Conservation (phyloP, 306 rosid species). For the Trichosanthes truncata region DNA sequence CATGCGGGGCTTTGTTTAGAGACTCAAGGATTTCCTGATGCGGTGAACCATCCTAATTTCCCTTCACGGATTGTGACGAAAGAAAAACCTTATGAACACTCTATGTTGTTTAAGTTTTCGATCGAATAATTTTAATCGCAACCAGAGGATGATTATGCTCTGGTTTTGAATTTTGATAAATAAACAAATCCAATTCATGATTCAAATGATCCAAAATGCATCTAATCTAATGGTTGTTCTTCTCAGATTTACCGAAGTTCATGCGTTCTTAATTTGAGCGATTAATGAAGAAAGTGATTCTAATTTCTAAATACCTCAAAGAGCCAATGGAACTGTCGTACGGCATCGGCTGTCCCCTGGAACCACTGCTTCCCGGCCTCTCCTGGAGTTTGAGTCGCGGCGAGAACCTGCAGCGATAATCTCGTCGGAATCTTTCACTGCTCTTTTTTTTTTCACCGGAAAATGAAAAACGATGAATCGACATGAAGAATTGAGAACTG, state of each 20-base stretch:
- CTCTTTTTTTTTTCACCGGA: background rate
- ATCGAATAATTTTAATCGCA: background rate
- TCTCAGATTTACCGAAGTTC: background rate
- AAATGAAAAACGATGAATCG: background rate
- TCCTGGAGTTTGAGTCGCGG: slow-evolving; percentile 10
- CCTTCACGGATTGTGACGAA: slow-evolving; percentile 13
- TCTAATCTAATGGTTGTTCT: background rate
- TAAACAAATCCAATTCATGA: background rate
- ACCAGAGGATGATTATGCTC: background rate
- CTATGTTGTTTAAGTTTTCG: slow-evolving; percentile 6
- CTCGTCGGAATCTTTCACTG: background rate
- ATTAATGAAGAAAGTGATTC: background rate
- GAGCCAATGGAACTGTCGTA: slow-evolving; percentile 9
- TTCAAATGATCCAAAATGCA: background rate
- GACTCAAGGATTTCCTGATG: slow-evolving; percentile 16
- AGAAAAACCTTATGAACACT: slow-evolving; percentile 8
- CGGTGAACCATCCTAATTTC: slow-evolving; percentile 12
- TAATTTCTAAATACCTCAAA: background rate
- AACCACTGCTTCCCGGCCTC: slow-evolving; percentile 10
- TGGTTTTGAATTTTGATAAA: background rate
- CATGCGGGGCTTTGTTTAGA: slow-evolving; percentile 14
- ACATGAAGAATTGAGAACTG: background rate
- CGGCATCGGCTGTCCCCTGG: slow-evolving; percentile 12
- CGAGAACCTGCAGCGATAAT: background rate
- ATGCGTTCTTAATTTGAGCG: background rate